Conservation (phyloP, 768 basidiomycete genomes). For the Asterophora parasitica region DNA sequence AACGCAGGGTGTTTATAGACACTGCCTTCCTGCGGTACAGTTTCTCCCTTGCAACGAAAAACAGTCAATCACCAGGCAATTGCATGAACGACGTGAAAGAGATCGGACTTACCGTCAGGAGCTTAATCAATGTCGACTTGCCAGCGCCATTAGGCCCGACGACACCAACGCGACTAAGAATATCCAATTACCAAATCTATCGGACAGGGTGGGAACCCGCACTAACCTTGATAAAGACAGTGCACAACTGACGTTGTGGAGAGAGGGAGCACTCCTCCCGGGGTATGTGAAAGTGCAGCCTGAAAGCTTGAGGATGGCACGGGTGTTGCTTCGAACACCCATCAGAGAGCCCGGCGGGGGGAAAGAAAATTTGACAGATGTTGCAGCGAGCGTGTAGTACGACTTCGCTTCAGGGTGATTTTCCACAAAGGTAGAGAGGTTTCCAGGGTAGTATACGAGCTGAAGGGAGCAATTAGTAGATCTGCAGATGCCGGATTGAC, state of each 20-base stretch:
- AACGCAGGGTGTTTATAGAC: conserved; percentile 94
- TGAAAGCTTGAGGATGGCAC: conserved; percentile 89
- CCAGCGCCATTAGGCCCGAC: conserved; percentile 94
- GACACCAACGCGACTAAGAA: conserved; percentile 78
- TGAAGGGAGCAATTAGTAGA: conserved; percentile 24
- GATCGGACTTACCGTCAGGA: conserved; percentile 62
- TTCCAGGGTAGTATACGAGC: conserved; percentile 93
- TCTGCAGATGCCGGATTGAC: not conserved
- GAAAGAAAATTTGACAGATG: conserved; percentile 92
- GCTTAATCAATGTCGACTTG: conserved; percentile 93
- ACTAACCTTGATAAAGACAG: conserved; percentile 84
- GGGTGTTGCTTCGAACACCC: conserved; percentile 94
- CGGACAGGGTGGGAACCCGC: conserved; percentile 15
- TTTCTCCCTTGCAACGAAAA: conserved; percentile 64
- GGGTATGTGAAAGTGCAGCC: conserved; percentile 95
- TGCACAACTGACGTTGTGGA: conserved; percentile 86
- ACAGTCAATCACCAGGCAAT: conserved; percentile 3
- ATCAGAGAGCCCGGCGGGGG: conserved; percentile 93
- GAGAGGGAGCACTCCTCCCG: conserved; percentile 71
- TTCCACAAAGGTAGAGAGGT: conserved; percentile 85
- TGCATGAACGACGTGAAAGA: conserved; percentile 2
- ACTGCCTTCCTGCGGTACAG: conserved; percentile 82
- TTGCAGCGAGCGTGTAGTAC: conserved; percentile 94
- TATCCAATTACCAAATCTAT: conserved; percentile 15
- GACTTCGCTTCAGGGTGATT: conserved; percentile 91